Percentiles rank a stretch among this genome's conserved stretches.
Evolutionary conservation across 306 rosid species (phyloP).

Genomic region (Quercus robur): DNA sequence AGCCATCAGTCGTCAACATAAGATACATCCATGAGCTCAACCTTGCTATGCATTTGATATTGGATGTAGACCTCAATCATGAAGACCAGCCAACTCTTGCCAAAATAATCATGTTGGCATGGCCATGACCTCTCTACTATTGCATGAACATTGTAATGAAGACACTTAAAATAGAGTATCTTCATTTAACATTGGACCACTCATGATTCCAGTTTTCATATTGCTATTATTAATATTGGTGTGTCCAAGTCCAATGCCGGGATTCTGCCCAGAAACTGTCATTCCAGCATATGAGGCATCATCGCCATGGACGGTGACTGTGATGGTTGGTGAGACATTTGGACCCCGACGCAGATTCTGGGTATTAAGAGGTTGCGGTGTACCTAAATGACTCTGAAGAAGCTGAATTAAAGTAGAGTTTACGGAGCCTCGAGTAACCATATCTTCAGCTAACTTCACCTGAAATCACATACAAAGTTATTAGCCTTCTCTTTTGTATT

Average conservation of each 20-base stretch:
- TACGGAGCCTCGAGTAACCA: conserved; percentile 76
- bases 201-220: conserved; percentile 38
- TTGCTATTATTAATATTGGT: conserved; percentile 25
- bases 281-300: conserved; percentile 40
- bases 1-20: not conserved
- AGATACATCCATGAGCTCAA: not conserved
- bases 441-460: conserved; percentile 96
- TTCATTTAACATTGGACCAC: conserved; percentile 44
- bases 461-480: conserved; percentile 1
- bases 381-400: conserved; percentile 51
- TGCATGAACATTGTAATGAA: not conserved
- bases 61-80: not conserved
- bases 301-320: conserved; percentile 53
- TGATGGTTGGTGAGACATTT: conserved; percentile 60
- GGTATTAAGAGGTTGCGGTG: conserved; percentile 38
- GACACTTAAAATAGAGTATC: conserved; percentile 36
- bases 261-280: conserved; percentile 43
- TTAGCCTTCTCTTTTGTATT: not conserved
- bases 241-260: conserved; percentile 40
- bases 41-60: not conserved
- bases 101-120: not conserved
- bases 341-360: conserved; percentile 29
- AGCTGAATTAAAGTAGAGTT: conserved; percentile 44
- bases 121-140: not conserved
- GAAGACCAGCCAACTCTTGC: not conserved